Conservation (phyloP, 345 rosid species). For the Cardamine resedifolia region DNA sequence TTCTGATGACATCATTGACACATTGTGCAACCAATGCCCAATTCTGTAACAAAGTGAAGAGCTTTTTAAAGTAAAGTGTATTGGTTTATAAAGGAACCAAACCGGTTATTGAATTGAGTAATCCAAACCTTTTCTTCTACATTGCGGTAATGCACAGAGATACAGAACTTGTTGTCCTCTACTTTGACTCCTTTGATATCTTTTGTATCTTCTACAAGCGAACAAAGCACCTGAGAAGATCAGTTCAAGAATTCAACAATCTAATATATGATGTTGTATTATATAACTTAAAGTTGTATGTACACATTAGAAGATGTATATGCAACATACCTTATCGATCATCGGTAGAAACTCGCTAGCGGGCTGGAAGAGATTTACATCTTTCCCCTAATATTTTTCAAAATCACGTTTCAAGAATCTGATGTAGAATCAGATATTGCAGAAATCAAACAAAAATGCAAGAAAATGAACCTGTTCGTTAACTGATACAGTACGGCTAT, state of each 20-base stretch:
- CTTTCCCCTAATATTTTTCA: conserved; percentile 48
- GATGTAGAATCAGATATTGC: neutral
- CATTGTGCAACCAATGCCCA: conserved; percentile 59
- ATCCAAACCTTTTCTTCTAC: conserved; percentile 62
- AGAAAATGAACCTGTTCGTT: conserved; percentile 52
- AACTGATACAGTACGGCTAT: conserved; percentile 47
- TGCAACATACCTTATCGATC: conserved; percentile 54
- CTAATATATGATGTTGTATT: neutral
- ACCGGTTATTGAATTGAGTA: neutral
- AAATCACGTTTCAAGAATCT: conserved; percentile 19
- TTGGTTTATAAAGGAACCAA: neutral
- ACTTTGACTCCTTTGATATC: conserved; percentile 73
- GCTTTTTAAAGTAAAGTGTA: neutral
- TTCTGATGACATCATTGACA: conserved; percentile 53
- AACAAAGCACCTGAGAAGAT: conserved; percentile 54
- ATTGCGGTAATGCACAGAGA: conserved; percentile 93
- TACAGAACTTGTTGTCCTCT: conserved; percentile 88
- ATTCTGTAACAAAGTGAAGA: conserved; percentile 40
- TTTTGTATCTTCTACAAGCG: conserved; percentile 60
- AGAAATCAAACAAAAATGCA: neutral
- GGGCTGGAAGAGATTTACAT: conserved; percentile 74
- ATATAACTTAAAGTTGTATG: neutral
- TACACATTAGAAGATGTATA: neutral
- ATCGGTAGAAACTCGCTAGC: conserved; percentile 74
- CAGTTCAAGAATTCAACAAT: neutral